Percentiles rank a stretch among this genome's conserved stretches.
Evolutionary conservation across 2,329 filamentous ascomycete genomes (phyloP).

Genomic region (Zasmidium cellare): DNA sequence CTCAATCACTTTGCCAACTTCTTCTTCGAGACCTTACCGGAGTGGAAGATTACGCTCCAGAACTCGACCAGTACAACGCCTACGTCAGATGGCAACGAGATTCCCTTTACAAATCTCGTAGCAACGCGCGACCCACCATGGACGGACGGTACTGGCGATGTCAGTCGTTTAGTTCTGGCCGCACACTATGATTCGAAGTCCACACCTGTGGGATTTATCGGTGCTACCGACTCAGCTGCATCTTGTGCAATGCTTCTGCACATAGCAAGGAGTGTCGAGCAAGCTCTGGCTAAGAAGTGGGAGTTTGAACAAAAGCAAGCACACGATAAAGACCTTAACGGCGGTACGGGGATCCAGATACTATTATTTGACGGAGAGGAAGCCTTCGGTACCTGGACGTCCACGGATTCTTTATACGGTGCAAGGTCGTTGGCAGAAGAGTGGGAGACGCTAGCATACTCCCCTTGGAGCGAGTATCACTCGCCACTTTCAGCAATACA

Average conservation of each 20-base stretch:
- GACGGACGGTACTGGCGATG: conserved; percentile 65
- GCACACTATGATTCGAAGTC: conserved; percentile 93
- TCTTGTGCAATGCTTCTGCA: conserved; percentile 94
- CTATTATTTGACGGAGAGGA: conserved; percentile 92
- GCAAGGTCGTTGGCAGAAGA: conserved; percentile 72
- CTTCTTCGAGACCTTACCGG: conserved; percentile 71
- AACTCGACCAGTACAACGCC: conserved; percentile 89
- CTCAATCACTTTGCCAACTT: conserved; percentile 83
- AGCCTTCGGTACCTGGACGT: conserved; percentile 79
- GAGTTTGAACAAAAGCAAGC: conserved; percentile 51
- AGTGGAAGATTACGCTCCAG: conserved; percentile 80
- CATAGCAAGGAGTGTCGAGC: conserved; percentile 76
- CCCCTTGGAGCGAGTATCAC: conserved; percentile 69
- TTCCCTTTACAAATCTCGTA: conserved; percentile 87
- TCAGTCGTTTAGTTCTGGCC: conserved; percentile 79
- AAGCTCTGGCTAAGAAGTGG: conserved; percentile 80
- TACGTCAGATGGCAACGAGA: conserved; percentile 64
- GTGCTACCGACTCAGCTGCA: conserved; percentile 88
- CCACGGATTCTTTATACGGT: conserved; percentile 83
- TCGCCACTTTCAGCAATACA: conserved; percentile 77
- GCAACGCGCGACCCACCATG: conserved; percentile 87
- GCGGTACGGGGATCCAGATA: conserved; percentile 82
- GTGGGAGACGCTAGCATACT: conserved; percentile 73
- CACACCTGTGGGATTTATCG: conserved; percentile 80
- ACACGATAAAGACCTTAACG: conserved; percentile 57